Conservation (phyloP, 768 basidiomycete species). For the Collybiopsis confluens region DNA sequence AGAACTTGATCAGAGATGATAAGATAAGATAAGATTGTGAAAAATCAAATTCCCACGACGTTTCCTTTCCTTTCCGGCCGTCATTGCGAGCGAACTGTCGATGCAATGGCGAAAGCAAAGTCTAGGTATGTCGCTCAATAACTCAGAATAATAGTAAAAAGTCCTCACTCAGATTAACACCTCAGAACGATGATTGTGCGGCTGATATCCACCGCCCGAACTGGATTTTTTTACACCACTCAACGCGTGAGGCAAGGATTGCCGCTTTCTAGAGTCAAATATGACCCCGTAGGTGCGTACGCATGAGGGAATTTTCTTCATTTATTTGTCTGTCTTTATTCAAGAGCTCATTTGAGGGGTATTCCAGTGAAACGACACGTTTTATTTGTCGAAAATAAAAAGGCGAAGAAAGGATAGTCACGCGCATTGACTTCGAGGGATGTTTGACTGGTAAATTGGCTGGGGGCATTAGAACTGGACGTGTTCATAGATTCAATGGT, state of each 20-base stretch:
- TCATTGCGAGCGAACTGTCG: neutral
- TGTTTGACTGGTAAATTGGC: too few species aligned
- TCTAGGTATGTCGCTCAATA: conserved; percentile 10
- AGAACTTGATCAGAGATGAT: too few species aligned
- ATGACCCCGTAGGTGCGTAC: conserved; percentile 80
- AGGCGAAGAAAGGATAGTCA: conserved; percentile 52
- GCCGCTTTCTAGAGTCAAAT: conserved; percentile 87
- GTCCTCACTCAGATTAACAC: neutral
- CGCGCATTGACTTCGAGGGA: too few species aligned
- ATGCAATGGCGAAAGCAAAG: conserved; percentile 14
- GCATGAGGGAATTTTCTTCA: neutral
- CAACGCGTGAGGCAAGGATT: conserved; percentile 69
- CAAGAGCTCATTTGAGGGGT: neutral
- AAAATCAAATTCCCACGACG: neutral
- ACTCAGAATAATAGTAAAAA: neutral
- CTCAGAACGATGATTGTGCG: conserved; percentile 79
- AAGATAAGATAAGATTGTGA: too few species aligned
- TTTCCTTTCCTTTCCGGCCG: neutral
- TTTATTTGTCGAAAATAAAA: conserved; percentile 75
- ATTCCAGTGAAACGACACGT: conserved; percentile 62
- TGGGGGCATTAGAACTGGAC: too few species aligned
- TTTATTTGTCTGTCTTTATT: neutral
- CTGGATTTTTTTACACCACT: conserved; percentile 88
- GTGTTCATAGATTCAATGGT: too few species aligned
- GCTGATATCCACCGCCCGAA: conserved; percentile 87